A percentile compares a stretch with the other conserved stretches of the same genome.
Conservation (phyloP, 2,329 filamentous ascomycete species). For the Gaeumannomyces tritici region DNA sequence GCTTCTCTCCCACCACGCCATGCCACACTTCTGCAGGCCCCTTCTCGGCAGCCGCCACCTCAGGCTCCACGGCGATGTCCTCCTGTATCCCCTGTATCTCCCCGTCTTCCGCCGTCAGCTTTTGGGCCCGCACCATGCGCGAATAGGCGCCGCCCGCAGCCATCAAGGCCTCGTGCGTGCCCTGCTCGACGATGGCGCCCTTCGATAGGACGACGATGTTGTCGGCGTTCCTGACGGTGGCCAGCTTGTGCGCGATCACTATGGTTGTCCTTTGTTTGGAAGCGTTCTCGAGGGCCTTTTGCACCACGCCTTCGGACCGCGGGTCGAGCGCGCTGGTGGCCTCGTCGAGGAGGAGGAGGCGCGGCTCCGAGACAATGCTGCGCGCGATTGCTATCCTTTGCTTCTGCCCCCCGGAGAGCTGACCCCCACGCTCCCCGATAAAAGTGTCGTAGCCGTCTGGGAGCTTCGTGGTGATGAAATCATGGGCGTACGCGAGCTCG, state of each 20-base stretch:
- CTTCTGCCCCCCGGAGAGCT: slow-evolving; percentile 55
- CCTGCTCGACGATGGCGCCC: slow-evolving; percentile 49
- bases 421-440: slow-evolving; percentile 50
- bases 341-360: slow-evolving; percentile 56
- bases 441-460: slow-evolving; percentile 43
- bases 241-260: slow-evolving; percentile 50
- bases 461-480: slow-evolving; percentile 34
- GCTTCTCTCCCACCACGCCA: too few species aligned
- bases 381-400: slow-evolving; percentile 52
- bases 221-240: slow-evolving; percentile 48
- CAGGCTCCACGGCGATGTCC: too few species aligned
- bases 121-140: slow-evolving; percentile 34
- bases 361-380: slow-evolving; percentile 27
- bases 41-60: too few species aligned
- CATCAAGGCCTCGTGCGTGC: slow-evolving; percentile 47
- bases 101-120: slow-evolving; percentile 12
- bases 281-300: slow-evolving; percentile 40
- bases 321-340: slow-evolving; percentile 47
- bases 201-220: slow-evolving; percentile 52
- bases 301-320: slow-evolving; percentile 38
- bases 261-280: slow-evolving; percentile 50
- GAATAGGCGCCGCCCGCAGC: slow-evolving; percentile 35
- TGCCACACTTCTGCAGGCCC: too few species aligned
- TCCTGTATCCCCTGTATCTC: too few species aligned
- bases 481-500: slow-evolving; percentile 32